phyloP scores from a whole-genome alignment of 441 rosid species.

The Raphanus hybrid region DNA sequence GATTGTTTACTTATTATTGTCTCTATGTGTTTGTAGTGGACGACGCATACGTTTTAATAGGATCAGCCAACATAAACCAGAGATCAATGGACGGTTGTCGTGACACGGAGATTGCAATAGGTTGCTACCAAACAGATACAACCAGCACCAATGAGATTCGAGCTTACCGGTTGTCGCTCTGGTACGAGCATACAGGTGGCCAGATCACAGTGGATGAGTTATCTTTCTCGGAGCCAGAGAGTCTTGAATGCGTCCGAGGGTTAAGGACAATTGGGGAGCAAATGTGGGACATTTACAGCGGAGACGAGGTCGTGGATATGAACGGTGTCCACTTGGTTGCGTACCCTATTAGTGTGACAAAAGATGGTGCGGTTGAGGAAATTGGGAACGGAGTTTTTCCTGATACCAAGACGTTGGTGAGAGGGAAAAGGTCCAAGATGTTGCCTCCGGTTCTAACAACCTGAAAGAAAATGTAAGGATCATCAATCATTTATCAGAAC shows the following conservation, averaged over 20 bases:
- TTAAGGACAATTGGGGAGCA: conserved; percentile 58
- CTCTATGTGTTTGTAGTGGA: conserved; percentile 61
- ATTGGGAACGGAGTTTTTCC: conserved; percentile 61
- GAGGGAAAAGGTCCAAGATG: conserved; percentile 72
- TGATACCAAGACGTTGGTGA: conserved; percentile 71
- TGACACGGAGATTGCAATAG: conserved; percentile 68
- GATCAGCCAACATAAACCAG: conserved; percentile 88
- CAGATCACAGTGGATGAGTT: conserved; percentile 42
- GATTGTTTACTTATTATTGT: background rate
- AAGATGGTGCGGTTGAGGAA: conserved; percentile 64
- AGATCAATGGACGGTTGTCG: conserved; percentile 89
- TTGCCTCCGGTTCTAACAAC: conserved; percentile 68
- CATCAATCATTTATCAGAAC: conserved; percentile 11
- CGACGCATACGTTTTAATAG: conserved; percentile 66
- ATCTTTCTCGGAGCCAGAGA: conserved; percentile 55
- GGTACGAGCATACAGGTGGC: conserved; percentile 73
- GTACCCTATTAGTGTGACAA: conserved; percentile 62
- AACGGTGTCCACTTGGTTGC: conserved; percentile 70
- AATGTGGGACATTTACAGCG: conserved; percentile 74
- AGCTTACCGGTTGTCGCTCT: conserved; percentile 65
- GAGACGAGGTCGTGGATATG: conserved; percentile 75
- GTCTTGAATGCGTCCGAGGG: conserved; percentile 58
- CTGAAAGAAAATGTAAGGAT: background rate
- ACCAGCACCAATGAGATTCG: conserved; percentile 45
- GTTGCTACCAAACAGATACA: conserved; percentile 61